Evolutionary conservation across 2,329 filamentous ascomycete species (phyloP), one percentile per base, ranked within the genome.

Genomic region (Aspergillus neoniger): DNA sequence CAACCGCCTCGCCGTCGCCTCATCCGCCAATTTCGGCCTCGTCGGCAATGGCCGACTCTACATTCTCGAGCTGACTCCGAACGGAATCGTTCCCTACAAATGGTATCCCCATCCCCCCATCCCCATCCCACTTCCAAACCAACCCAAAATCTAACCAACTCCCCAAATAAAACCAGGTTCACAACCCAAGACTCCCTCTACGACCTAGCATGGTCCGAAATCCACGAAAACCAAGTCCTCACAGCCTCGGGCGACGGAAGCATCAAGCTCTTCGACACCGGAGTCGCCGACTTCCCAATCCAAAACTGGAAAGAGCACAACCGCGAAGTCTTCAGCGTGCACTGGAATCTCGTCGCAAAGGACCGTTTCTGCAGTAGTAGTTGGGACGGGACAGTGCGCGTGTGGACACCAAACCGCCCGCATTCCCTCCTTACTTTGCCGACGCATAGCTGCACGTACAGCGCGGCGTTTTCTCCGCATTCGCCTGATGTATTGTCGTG

Each of bases 101-200:
- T 89, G 86, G 88, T 94, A 74, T 74, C 28, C n/a, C n/a, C 14
- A 14, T 32, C 39, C 25, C 5, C 23, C 23, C 12, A 50, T 10
- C 21, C 32, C 28, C 25, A 36, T 19, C 17, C 21, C 14, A 32
- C 23, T 19, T 19, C 21, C 17, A 15, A 32, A 28, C 25, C 25
- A 0, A 28, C 25, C 28, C 17, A 17, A 10, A 47, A 28, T 28
- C 12, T 36, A 36, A 10, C 28, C 28, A 49, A 47, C 65, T 8
- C 25, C 23, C 23, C 47, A 54, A 32, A 58, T 23, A 51, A 25
- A 64, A 53, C 14, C 67, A 94, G 91, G 73, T 99, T 94, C 80
- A 94, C 97, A 72, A 99, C 95, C 10, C 96, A 98, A 81, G 95
- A 99, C 77, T 91, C 93, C 48, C 89, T 98, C 65, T 99, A 96